Conservation (phyloP, 257 asterid species). For the Solanum medicagineum region DNA sequence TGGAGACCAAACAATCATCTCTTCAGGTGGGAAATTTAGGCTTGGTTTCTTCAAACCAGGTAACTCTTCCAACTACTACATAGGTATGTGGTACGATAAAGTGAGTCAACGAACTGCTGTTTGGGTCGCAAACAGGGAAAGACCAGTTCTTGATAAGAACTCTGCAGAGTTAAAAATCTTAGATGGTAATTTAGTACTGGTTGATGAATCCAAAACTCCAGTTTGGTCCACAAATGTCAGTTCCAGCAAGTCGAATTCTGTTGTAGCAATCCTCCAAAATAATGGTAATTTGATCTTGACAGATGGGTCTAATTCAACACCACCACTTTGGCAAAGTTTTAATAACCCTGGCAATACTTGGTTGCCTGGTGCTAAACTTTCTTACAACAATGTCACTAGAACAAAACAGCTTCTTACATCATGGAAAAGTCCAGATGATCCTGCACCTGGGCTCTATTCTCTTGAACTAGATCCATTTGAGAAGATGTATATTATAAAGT, state of each 20-base stretch:
- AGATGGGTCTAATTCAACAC: constrained; percentile 6
- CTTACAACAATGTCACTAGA: constrained; percentile 32
- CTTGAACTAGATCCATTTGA: constrained; percentile 40
- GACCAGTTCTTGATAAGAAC: constrained; percentile 13
- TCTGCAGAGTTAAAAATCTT: constrained; percentile 14
- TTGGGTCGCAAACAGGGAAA: constrained; percentile 37
- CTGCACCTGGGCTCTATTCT: constrained; percentile 56
- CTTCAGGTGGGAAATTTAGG: constrained; percentile 16
- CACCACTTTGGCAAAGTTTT: constrained; percentile 54
- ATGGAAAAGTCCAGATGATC: constrained; percentile 71
- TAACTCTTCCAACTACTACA: constrained; percentile 11
- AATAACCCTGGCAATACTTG: constrained; percentile 49
- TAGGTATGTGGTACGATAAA: constrained; percentile 32
- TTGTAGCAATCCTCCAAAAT: constrained; percentile 47
- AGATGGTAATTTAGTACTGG: constrained; percentile 20
- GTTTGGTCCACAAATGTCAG: constrained; percentile 50
- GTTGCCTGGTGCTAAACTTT: constrained; percentile 58
- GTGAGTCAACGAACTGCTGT: constrained; percentile 9
- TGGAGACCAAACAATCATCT: constrained; percentile 22
- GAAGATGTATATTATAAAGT: constrained; percentile 34
- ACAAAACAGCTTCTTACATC: constrained; percentile 43
- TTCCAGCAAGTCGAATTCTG: constrained; percentile 10
- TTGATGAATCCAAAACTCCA: constrained; percentile 14
- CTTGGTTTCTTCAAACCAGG: constrained; percentile 36
- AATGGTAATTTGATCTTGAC: constrained; percentile 52